These are phyloP conservation scores for Allium sativum DNA, from an alignment of 106 monocot genomes.

Conservation along the genomic window DNA sequence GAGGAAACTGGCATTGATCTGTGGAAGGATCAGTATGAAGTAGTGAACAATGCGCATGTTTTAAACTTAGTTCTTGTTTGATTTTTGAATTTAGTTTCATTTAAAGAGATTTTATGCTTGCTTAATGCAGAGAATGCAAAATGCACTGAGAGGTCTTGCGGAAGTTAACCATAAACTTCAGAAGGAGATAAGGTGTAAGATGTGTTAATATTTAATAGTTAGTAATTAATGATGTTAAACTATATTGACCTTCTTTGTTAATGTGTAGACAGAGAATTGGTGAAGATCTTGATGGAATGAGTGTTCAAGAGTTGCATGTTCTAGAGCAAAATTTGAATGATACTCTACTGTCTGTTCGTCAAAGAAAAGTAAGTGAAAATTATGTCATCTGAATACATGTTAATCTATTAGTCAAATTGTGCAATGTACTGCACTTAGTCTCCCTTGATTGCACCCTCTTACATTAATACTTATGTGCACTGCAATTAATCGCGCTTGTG, in stretches of 20 bases:
- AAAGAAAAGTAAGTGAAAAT: conserved; percentile 34
- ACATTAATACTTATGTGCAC: too few species aligned
- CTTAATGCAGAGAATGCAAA: conserved; percentile 58
- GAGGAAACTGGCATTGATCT: conserved; percentile 41
- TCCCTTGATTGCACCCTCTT: too few species aligned
- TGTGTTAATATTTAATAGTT: neutral
- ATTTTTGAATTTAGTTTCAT: neutral
- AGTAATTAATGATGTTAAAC: neutral
- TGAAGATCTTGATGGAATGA: conserved; percentile 49
- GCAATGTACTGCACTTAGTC: too few species aligned
- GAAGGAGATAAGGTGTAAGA: conserved; percentile 55
- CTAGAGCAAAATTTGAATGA: conserved; percentile 70
- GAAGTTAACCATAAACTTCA: conserved; percentile 64
- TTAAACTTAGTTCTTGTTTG: neutral
- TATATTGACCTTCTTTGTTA: neutral
- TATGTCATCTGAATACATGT: too few species aligned
- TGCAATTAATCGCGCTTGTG: too few species aligned
- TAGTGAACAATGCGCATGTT: neutral
- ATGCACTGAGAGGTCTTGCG: conserved; percentile 48
- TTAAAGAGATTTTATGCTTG: conserved; percentile 1
- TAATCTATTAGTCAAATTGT: too few species aligned
- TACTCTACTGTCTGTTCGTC: conserved; percentile 43
- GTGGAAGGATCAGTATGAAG: conserved; percentile 72
- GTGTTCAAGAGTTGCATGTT: conserved; percentile 57
- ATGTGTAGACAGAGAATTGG: conserved; percentile 58